Percentiles rank a stretch among this genome's conserved stretches.
phyloP scores from a whole-genome alignment of 2,329 filamentous ascomycete species.

The Xylariaceae sp. region DNA sequence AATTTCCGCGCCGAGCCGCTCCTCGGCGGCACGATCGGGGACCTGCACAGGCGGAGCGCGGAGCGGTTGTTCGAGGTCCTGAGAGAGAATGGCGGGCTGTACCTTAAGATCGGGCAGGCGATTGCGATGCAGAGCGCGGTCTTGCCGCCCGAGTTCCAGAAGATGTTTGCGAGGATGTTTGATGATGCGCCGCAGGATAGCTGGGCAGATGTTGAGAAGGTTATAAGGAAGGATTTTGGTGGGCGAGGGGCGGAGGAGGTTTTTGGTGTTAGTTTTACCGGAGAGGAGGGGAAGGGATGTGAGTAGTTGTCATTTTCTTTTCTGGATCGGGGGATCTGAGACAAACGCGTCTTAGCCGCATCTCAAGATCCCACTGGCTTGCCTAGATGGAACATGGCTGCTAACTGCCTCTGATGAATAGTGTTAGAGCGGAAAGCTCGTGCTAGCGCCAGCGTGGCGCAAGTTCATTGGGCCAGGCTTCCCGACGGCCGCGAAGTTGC shows the following conservation, averaged over 20 bases:
- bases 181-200: constrained; percentile 93
- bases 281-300: constrained; percentile 63
- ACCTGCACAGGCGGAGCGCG: constrained; percentile 80
- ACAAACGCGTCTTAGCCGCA: too few relatives aligned
- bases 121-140: constrained; percentile 98
- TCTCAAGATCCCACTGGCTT: too few relatives aligned
- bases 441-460: constrained; percentile 86
- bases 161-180: constrained; percentile 96
- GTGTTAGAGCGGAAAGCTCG: constrained; percentile 59
- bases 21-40: constrained; percentile 67
- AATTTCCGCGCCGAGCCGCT: constrained; percentile 84
- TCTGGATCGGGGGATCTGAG: too few relatives aligned
- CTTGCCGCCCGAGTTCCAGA: constrained; percentile 88
- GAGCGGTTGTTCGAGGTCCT: constrained; percentile 78
- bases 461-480: constrained; percentile 91
- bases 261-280: constrained; percentile 80
- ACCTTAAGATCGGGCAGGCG: constrained; percentile 96
- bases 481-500: constrained; percentile 87
- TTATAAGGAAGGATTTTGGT: constrained; percentile 87
- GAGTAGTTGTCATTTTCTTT: too few relatives aligned
- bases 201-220: constrained; percentile 80
- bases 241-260: constrained; percentile 80
- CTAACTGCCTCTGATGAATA: too few relatives aligned
- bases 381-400: too few relatives aligned
- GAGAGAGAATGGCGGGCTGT: constrained; percentile 83